Evolutionary conservation across 2,329 filamentous ascomycete genomes (phyloP), one percentile per base, ranked within the genome.

Genomic region (Onygenales sp.): DNA sequence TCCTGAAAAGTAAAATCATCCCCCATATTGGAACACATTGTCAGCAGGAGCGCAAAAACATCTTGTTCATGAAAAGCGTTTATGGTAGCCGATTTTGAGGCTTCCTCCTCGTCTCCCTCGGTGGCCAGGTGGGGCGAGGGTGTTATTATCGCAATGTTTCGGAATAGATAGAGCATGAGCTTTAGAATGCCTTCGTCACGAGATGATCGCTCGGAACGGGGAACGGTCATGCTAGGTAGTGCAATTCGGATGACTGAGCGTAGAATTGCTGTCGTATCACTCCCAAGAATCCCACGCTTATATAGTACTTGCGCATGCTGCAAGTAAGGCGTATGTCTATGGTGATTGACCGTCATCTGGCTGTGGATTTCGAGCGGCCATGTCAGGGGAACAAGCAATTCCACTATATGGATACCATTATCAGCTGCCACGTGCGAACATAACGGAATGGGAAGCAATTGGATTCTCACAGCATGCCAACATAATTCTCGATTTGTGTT

Each of bases 121-220:
- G 84, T 86, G 33, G 86, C 82, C 48, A 88, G 75, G 57, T 84
- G 82, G 2, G 81, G 79, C 2, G 88, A 84, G 4, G 88, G 85
- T 7, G 84, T 77, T 51, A 98, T 94, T 75, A 92, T 85, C 51
- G 86, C 85, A 32, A 97, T 79, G 62, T 98, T 98, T 34, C 92
- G 83, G 48, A 97, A 75, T 60, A 97, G 86, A 69, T 93, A 94
- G 7, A 98, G 75, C 48, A 94, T 79, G 36, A 98, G 80, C 66
- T 90, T 93, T 67, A 98, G 90, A 61, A 96, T 91, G 47, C 88
- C 90, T 63, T 95, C 88, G 62, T 98, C 92, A 62, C 91, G 80
- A 21, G 82, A 74, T 34, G 81, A 84, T 53, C 93, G 78, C 63
- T 96, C 90, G 31, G 83, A 81, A 57, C 86, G 81, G 1, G 87